Evolutionary conservation across 495 filamentous ascomycete species (phyloP).

Genomic region (Neurospora intermedia): DNA sequence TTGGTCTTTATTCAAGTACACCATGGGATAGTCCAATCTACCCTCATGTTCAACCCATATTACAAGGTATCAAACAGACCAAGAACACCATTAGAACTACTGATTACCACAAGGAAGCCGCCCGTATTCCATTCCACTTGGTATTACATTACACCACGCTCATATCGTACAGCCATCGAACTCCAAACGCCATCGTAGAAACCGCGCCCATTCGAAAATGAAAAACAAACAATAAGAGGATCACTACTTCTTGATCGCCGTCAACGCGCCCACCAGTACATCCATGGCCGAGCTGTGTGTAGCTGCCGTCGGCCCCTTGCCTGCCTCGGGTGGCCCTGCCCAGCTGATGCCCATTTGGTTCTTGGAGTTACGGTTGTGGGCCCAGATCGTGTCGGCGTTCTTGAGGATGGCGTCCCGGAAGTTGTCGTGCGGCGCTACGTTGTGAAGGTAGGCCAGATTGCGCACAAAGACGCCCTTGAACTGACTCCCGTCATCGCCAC

Average conservation of each 20-base stretch:
- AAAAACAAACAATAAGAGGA: neutral
- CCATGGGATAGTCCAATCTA: neutral
- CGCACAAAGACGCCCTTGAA: slow-evolving; percentile 78
- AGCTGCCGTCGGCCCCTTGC: slow-evolving; percentile 24
- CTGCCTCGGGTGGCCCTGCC: slow-evolving; percentile 47
- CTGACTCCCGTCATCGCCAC: slow-evolving; percentile 50
- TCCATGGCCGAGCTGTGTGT: slow-evolving; percentile 61
- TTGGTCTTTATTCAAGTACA: neutral
- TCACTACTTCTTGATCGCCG: slow-evolving; percentile 9
- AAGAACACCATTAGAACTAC: neutral
- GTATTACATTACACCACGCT: neutral
- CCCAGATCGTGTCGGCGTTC: slow-evolving; percentile 61
- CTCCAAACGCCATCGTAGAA: neutral
- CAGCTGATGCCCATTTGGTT: slow-evolving; percentile 48
- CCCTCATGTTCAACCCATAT: neutral
- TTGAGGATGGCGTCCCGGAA: slow-evolving; percentile 45
- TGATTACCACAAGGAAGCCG: neutral
- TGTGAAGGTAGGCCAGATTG: slow-evolving; percentile 51
- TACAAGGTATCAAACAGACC: neutral
- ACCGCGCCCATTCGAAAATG: neutral
- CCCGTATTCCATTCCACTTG: neutral
- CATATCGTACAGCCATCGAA: neutral
- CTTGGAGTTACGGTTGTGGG: slow-evolving; percentile 41
- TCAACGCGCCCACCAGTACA: slow-evolving; percentile 55
- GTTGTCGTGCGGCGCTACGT: slow-evolving; percentile 35